A percentile compares a stretch with the other conserved stretches of the same genome.
These are phyloP conservation scores for Cladosporium sp. DNA, from an alignment of 2,329 filamentous ascomycete genomes.

Conservation along the genomic window DNA sequence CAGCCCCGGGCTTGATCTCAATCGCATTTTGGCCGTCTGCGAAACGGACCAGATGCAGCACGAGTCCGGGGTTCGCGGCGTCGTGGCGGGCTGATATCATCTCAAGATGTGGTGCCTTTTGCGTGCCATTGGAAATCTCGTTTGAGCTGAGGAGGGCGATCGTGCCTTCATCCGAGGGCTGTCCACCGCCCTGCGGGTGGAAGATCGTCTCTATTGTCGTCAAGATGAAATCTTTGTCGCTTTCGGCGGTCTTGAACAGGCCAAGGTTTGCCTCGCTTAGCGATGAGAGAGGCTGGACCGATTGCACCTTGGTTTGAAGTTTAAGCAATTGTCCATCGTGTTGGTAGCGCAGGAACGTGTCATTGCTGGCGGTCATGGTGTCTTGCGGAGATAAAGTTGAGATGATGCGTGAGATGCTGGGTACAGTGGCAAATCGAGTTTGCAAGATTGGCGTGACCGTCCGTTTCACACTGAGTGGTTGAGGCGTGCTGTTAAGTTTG, in stretches of 20 bases:
- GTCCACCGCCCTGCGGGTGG: slow-evolving; percentile 72
- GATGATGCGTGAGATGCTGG: not conserved
- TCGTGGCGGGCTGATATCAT: slow-evolving; percentile 61
- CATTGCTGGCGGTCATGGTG: not conserved
- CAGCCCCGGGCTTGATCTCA: slow-evolving; percentile 45
- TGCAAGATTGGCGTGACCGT: not conserved
- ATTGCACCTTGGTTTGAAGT: not conserved
- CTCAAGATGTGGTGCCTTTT: slow-evolving; percentile 42
- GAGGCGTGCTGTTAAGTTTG: not conserved
- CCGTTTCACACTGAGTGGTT: no score
- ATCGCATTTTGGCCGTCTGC: slow-evolving; percentile 18
- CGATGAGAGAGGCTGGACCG: not conserved
- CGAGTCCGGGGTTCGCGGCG: slow-evolving; percentile 51
- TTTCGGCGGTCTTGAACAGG: slow-evolving; percentile 22
- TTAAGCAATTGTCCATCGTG: not conserved
- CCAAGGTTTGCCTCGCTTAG: not conserved
- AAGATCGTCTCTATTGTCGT: slow-evolving; percentile 67
- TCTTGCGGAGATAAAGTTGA: not conserved
- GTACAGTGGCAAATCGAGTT: not conserved
- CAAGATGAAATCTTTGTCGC: slow-evolving; percentile 20
- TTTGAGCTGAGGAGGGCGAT: slow-evolving; percentile 44
- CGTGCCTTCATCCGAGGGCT: slow-evolving; percentile 66
- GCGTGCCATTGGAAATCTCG: not conserved
- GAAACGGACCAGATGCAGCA: slow-evolving; percentile 68
- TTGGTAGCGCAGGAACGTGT: slow-evolving; percentile 3